Evolutionary conservation across 257 asterid genomes (phyloP).

Genomic region (Solanum lycopersicoides): DNA sequence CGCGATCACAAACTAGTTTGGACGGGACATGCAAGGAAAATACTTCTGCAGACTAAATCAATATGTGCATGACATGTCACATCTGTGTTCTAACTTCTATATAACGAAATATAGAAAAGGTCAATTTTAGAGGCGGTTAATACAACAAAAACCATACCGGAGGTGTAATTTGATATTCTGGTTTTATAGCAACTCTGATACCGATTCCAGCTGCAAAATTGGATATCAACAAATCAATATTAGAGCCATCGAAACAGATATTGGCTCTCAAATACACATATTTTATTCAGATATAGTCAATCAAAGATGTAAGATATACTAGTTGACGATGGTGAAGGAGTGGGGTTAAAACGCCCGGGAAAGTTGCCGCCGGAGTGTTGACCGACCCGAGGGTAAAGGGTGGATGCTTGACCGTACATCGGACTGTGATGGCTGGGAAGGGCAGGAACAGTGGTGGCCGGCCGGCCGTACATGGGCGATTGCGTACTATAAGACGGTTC

Average conservation of each 20-base stretch:
- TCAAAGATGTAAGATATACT: neutral
- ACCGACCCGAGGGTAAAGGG: constrained; percentile 20
- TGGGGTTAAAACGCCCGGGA: constrained; percentile 2
- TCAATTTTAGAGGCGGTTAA: neutral
- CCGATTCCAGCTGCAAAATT: constrained; percentile 30
- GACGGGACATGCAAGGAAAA: neutral
- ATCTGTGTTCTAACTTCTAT: too few species aligned
- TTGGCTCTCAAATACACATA: neutral
- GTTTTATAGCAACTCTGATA: constrained; percentile 26
- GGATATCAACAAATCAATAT: neutral
- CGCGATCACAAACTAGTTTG: neutral
- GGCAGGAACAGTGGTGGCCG: neutral
- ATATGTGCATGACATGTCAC: neutral
- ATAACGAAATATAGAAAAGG: neutral
- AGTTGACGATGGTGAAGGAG: constrained; percentile 8
- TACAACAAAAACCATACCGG: constrained; percentile 14
- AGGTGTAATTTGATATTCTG: constrained; percentile 28
- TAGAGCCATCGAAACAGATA: neutral
- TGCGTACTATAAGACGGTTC: constrained; percentile 9
- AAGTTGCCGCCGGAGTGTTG: constrained; percentile 12
- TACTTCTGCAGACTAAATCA: neutral
- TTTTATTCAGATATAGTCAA: neutral
- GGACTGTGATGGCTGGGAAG: neutral
- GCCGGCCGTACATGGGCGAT: constrained; percentile 4
- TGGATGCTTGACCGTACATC: constrained; percentile 4